These are phyloP conservation scores for Lasiosphaeria hispida DNA, from an alignment of 495 filamentous ascomycete genomes.

Conservation along the genomic window DNA sequence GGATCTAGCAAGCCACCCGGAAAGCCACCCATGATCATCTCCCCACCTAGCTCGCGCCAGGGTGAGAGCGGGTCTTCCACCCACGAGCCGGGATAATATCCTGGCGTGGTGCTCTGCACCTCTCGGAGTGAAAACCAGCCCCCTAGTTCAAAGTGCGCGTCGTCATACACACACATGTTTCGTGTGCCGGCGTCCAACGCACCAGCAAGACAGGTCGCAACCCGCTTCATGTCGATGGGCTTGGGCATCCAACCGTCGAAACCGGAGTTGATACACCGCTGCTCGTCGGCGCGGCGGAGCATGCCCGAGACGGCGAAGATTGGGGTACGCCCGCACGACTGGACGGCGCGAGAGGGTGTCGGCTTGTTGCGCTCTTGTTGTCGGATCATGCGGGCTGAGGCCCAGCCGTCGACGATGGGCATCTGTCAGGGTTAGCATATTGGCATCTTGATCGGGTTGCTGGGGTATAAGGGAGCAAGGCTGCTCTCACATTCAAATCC, in stretches of 20 bases:
- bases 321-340: constrained; percentile 20
- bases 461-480: not conserved
- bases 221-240: constrained; percentile 59
- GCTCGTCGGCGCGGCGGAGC: constrained; percentile 23
- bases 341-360: constrained; percentile 19
- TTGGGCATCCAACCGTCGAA: constrained; percentile 79
- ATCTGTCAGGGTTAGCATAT: constrained; percentile 12
- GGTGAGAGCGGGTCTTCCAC: too few relatives aligned
- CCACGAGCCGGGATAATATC: too few relatives aligned
- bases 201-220: constrained; percentile 15
- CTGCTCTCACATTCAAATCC: constrained; percentile 23
- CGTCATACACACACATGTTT: constrained; percentile 13
- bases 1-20: too few relatives aligned
- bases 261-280: constrained; percentile 10
- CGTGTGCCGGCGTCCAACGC: constrained; percentile 14
- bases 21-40: too few relatives aligned
- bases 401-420: constrained; percentile 26
- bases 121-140: constrained; percentile 20
- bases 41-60: too few relatives aligned
- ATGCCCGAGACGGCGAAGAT: constrained; percentile 24
- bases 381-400: constrained; percentile 19
- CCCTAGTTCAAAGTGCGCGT: constrained; percentile 19
- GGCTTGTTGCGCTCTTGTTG: constrained; percentile 16
- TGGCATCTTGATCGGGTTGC: not conserved
- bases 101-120: not conserved